Evolutionary conservation across 345 rosid genomes (phyloP), one percentile per base, ranked within the genome.

Genomic region (Eucalyptus cloeziana): DNA sequence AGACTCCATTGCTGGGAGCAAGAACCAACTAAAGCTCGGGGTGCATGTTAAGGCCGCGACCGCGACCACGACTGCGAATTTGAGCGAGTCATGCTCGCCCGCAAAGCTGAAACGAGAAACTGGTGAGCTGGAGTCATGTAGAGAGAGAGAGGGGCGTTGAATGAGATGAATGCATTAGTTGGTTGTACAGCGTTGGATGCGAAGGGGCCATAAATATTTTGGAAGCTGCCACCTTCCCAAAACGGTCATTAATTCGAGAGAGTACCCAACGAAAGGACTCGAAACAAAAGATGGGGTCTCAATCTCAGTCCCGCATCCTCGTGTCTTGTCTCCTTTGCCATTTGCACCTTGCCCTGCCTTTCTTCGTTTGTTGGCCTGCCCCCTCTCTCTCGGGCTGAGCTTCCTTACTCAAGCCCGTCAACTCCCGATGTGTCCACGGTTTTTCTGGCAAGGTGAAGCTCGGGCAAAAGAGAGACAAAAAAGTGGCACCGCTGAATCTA

Each of bases 211-310:
- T 76, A 76, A 90, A 89, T 89, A 40, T 44, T 67, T 43, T 9
- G 90, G 51, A 43, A 10, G 86, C 88, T 89, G 92, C 89, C 91
- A 93, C 88, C 95, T 81, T 91, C 93, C 94, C 94, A 91, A 44
- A 44, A 47, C 91, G 91, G 93, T 88, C 93, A 91, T 94, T 92
- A 90, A 92, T 88, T 37, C 83, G 83, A 76, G 25, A 10, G 83
- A 52, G 58, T 71, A 21, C 30, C 83, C 83, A n/a, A 10, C 43
- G 30, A 76, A 37, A 22, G 47, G 83, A 76, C 47, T 76, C 47
- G 43, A 21, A 10, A 69, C 44, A 17, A 9, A 52, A 19, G 58
- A 52, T 52, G 58, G 21, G 44, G 44, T 17, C 81, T 71, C 44
- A 71, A 71, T 52, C 24, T 52, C 58, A 52, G 58, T 52, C 58